A percentile compares a stretch with the other conserved stretches of the same genome.
Evolutionary conservation across 441 rosid genomes (phyloP).

Genomic region (Aquilaria agallochum): DNA sequence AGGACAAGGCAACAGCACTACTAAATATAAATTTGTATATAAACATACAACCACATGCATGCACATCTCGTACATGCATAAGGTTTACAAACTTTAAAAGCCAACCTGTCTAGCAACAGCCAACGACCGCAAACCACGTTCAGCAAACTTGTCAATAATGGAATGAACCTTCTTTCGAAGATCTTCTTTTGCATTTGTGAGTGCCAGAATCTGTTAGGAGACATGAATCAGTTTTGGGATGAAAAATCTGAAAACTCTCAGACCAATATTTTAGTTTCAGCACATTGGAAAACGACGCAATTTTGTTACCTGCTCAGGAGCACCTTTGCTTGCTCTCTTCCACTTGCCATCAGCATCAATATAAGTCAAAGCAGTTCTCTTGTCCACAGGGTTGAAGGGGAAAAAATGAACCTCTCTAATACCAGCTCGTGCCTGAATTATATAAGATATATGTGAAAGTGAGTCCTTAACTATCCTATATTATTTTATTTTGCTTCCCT

Average conservation of each 20-base stretch:
- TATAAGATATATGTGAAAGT: background rate
- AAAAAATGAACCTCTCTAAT: conserved; percentile 89
- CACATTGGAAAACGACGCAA: background rate
- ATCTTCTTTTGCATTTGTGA: conserved; percentile 70
- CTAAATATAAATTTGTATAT: background rate
- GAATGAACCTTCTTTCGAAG: conserved; percentile 53
- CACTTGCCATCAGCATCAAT: conserved; percentile 66
- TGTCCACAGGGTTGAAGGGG: conserved; percentile 92
- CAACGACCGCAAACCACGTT: conserved; percentile 82
- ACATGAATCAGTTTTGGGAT: conserved; percentile 10
- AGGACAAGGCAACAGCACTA: background rate
- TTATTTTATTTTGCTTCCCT: background rate
- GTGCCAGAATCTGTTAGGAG: conserved; percentile 51
- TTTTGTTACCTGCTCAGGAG: conserved; percentile 81
- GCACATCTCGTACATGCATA: too few species aligned
- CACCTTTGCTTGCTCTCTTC: conserved; percentile 97
- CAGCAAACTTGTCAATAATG: conserved; percentile 68
- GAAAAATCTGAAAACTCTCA: background rate
- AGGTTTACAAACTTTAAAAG: background rate
- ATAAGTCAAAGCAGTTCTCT: conserved; percentile 90
- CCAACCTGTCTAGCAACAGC: conserved; percentile 67
- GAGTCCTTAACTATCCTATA: background rate
- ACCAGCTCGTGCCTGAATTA: conserved; percentile 79
- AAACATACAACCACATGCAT: background rate
- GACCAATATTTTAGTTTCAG: background rate